phyloP scores from a whole-genome alignment of 2,329 filamentous ascomycete genomes.

The Fusarium napiforme region DNA sequence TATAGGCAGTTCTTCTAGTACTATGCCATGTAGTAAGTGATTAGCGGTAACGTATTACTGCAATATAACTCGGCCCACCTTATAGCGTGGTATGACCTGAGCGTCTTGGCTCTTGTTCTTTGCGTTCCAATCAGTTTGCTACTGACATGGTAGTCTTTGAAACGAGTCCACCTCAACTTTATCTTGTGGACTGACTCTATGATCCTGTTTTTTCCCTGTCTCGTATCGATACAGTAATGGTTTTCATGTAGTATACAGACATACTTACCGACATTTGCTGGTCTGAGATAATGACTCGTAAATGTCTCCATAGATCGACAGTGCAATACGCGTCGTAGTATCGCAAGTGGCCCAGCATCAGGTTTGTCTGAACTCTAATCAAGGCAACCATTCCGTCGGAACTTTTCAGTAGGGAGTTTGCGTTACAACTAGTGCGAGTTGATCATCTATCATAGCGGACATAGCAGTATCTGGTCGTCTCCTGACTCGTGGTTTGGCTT shows the following conservation, averaged over 20 bases:
- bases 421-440: neutral
- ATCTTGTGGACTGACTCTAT: neutral
- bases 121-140: neutral
- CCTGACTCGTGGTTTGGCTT: neutral
- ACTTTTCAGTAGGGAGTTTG: neutral
- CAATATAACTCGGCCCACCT: neutral
- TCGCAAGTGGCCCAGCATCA: neutral
- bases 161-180: neutral
- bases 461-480: neutral
- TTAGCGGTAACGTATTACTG: no score
- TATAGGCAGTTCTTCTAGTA: neutral
- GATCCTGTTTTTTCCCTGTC: rapidly evolving
- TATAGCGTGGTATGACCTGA: neutral
- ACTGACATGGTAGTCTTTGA: neutral
- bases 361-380: neutral
- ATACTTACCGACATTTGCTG: neutral
- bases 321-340: neutral
- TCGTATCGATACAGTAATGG: neutral
- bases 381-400: no score
- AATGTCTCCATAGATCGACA: neutral
- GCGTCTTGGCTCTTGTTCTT: neutral
- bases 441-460: no score
- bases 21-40: neutral
- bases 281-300: neutral
- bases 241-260: neutral